Base-by-base conservation (phyloP, 345 rosid genomes). In the Lumnitzera littorea region DNA sequence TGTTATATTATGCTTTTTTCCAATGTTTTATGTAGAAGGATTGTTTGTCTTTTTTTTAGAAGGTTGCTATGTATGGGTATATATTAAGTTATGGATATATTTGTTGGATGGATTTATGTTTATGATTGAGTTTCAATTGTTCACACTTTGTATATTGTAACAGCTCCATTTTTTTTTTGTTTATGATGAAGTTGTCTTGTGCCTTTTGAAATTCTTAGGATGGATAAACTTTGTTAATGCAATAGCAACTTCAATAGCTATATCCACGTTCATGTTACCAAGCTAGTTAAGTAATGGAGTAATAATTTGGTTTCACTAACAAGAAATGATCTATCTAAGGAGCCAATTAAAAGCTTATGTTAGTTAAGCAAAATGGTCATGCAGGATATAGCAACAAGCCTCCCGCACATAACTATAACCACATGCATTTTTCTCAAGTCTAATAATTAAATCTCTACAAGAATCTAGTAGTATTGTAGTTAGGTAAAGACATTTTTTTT, bases 381-480 rank as follows among this genome's bases (percentile, higher is more conserved):
- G 66, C 46, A 86, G 78, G 64, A 86, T 67, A 77, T 67, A 48
- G 67, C 64, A 80, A 74, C 82, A 87, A 56, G 70, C 62, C 68
- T 78, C 82, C 55, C 75, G 67, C n/a, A 57, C 72, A 62, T 61
- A 63, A 52, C 31, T 50, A 69, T 70, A 54, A 49, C 59, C 63
- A 46, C 67, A 56, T 48, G 55, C 47, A 50, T 36, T 67, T 61
- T 68, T 67, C 54, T 64, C 70, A 29, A 76, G 68, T 64, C 60
- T 70, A 46, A 65, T 46, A 58, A 55, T 62, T 72, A 84, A 70
- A 66, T 92, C 88, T 79, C 82, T 80, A 62, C 85, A 80, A 62
- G 96, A 87, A 68, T 70, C 73, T 65, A 90, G 88, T 65, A 94
- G 84, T 67, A 80, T 80, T 36, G 80, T 66, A 73, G 80, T 76